These are phyloP conservation scores for Colletotrichum sojae DNA, from an alignment of 2,329 filamentous ascomycete genomes.

Conservation along the genomic window DNA sequence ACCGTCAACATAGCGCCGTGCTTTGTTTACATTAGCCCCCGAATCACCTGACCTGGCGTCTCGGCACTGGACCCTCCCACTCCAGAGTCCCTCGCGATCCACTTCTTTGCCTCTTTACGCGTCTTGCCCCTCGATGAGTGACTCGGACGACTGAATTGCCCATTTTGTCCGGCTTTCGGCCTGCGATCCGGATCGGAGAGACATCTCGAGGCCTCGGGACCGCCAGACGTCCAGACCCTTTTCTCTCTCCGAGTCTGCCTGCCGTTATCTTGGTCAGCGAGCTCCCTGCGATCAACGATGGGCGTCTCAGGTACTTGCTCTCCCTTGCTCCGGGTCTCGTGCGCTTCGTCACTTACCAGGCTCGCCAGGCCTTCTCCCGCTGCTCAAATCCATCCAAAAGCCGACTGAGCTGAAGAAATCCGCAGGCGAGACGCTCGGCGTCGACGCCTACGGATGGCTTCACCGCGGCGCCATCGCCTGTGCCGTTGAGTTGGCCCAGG, in stretches of 20 bases:
- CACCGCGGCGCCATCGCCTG: slow-evolving; percentile 93
- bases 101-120: slow-evolving; percentile 25
- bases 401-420: slow-evolving; percentile 90
- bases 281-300: slow-evolving; percentile 38
- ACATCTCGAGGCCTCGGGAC: background rate
- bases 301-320: slow-evolving; percentile 41
- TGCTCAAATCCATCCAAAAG: slow-evolving; percentile 97
- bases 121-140: slow-evolving; percentile 32
- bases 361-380: slow-evolving; percentile 82
- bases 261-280: no score
- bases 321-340: slow-evolving; percentile 27
- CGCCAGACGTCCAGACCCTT: background rate
- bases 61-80: background rate
- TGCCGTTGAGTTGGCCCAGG: slow-evolving; percentile 90
- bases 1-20: slow-evolving; percentile 14
- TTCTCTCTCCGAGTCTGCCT: no score
- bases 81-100: slow-evolving; percentile 11
- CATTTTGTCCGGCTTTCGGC: slow-evolving; percentile 23
- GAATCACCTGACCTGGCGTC: slow-evolving; percentile 40
- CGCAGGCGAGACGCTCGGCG: slow-evolving; percentile 88
- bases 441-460: slow-evolving; percentile 98
- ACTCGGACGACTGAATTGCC: slow-evolving; percentile 18
- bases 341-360: slow-evolving; percentile 27
- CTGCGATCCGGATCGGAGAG: slow-evolving; percentile 29
- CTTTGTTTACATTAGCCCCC: slow-evolving; percentile 40